These are phyloP conservation scores for Hordeum pubiflorum DNA, from an alignment of 202 grass and related monocot species.

Conservation along the genomic window DNA sequence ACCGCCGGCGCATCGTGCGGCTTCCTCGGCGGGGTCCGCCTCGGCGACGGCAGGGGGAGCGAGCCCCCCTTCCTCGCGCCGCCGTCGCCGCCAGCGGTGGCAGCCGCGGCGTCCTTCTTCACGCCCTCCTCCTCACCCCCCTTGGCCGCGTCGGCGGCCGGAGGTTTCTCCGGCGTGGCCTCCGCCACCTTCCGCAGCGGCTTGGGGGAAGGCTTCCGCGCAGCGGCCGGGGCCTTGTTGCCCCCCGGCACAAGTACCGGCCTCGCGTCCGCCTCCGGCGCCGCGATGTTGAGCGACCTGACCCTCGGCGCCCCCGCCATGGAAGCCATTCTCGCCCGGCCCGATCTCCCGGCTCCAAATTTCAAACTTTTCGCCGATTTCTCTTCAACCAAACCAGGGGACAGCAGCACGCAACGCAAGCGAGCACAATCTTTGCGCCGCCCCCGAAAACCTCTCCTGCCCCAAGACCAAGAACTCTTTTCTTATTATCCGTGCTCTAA, in stretches of 20 bases:
- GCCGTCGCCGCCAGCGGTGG: neutral
- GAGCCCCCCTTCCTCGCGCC: neutral
- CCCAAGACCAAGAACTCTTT: slow-evolving; percentile 3
- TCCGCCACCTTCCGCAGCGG: slow-evolving; percentile 27
- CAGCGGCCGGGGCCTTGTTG: slow-evolving; percentile 53
- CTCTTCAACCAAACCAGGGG: neutral
- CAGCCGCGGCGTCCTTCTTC: slow-evolving; percentile 25
- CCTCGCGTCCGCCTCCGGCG: slow-evolving; percentile 46
- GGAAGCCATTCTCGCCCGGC: slow-evolving; percentile 10
- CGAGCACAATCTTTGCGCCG: neutral
- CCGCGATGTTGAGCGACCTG: slow-evolving; percentile 61
- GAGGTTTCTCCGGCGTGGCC: slow-evolving; percentile 22
- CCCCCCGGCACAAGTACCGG: slow-evolving; percentile 83
- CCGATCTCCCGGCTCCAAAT: slow-evolving; percentile 11
- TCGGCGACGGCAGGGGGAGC: slow-evolving; percentile 30
- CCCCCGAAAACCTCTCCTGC: neutral
- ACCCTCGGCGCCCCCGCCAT: slow-evolving; percentile 79
- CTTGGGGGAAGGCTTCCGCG: slow-evolving; percentile 48
- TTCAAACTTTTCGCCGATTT: slow-evolving; percentile 15
- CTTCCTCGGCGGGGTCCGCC: slow-evolving; percentile 39
- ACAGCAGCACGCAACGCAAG: neutral
- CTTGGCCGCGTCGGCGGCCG: neutral
- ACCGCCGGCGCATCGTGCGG: slow-evolving; percentile 32
- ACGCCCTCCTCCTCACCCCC: neutral
- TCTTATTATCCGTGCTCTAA: neutral